Conservation (phyloP, 495 filamentous ascomycete genomes). For the Aspergillus haitiensis region DNA sequence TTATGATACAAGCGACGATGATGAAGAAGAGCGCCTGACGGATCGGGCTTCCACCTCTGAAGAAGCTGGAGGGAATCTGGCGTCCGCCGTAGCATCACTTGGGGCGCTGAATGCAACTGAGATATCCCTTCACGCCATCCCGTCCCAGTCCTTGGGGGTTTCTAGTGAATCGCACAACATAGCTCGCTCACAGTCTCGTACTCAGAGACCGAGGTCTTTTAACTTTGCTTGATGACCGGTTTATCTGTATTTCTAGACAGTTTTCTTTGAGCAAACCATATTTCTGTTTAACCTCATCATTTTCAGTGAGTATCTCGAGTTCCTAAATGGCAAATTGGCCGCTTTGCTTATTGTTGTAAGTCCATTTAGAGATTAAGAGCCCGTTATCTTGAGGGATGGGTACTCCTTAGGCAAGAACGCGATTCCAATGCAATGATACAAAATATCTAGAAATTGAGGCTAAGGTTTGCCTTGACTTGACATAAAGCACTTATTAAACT, state of each 20-base stretch:
- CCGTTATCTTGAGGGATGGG: too few relatives aligned
- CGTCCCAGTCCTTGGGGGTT: background rate
- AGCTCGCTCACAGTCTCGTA: background rate
- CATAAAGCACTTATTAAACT: too few relatives aligned
- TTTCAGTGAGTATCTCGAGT: too few relatives aligned
- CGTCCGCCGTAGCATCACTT: background rate
- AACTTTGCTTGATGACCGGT: background rate
- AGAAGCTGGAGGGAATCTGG: background rate
- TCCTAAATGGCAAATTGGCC: too few relatives aligned
- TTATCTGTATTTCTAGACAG: background rate
- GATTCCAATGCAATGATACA: too few relatives aligned
- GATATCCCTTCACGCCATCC: conserved; percentile 7
- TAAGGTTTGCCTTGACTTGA: too few relatives aligned
- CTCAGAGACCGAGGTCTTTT: background rate
- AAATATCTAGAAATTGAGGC: too few relatives aligned
- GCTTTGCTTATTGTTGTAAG: too few relatives aligned
- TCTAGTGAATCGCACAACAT: too few relatives aligned
- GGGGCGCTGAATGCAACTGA: conserved; percentile 12
- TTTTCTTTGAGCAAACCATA: background rate
- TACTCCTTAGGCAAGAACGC: too few relatives aligned
- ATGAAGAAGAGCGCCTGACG: background rate
- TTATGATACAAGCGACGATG: background rate
- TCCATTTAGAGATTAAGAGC: too few relatives aligned
- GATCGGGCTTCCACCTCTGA: background rate
- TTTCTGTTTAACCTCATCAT: too few relatives aligned